Evolutionary conservation across 2,329 filamentous ascomycete species (phyloP), one percentile per base, ranked within the genome.

Genomic region (Colletotrichum tamarilloi): DNA sequence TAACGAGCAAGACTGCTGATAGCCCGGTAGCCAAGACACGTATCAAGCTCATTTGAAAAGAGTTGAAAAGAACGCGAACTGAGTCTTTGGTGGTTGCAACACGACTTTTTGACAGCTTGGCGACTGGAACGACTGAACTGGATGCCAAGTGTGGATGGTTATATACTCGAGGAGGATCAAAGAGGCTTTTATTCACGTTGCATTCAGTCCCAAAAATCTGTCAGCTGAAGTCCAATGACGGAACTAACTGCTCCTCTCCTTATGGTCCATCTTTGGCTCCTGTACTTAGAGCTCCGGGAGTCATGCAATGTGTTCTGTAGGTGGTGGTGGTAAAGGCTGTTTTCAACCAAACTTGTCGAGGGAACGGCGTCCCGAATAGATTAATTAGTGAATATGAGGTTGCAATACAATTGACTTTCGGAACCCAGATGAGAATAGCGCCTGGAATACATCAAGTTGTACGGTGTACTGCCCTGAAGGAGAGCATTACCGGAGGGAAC

Each of bases 61-160:
- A n/a, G 2, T 32, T 7, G 3, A 7, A 35, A 19, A 16, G 7
- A 22, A n/a, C 24, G 3, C n/a, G 38, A 53, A 12, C 38, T 22
- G 12, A 35, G 22, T 24, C 24, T 2, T 26, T 55, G 58, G 49
- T 14, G 32, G 24, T 14, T 26, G 38, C 30, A n/a, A 8, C 7
- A 22, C 16, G 32, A 65, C 8, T 16, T 6, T 14, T 22, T 30
- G 24, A 62, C 46, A n/a, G 52, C 60, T 71, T 62, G 67, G 67
- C 49, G 55, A 32, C 30, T 32, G 30, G 2, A 59, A 42, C 24
- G 22, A 35, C 26, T 9, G 14, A 30, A 56, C 19, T 19, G n/a
- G 26, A 65, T 66, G 60, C 71, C 67, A 73, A 73, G 60, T 73
- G 70, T 2, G 22, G 19, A 16, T 22, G 52, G n/a, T 71, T 71